Percentiles rank a stretch among this genome's conserved stretches.
These are phyloP conservation scores for Fraxinus xanthoxyloides DNA, from an alignment of 305 asterid genomes.

Conservation along the genomic window DNA sequence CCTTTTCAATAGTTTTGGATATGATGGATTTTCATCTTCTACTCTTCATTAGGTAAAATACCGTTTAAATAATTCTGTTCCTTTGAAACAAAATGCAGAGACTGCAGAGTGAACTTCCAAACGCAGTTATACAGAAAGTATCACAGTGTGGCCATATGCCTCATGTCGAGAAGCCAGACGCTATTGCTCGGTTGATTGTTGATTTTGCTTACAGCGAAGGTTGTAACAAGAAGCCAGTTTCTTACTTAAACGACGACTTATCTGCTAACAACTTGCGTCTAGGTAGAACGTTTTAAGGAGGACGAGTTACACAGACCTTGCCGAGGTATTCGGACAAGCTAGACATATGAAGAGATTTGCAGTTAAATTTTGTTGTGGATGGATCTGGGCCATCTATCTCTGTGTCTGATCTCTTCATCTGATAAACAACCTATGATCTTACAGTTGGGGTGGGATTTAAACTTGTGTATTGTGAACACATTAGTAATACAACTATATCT, in stretches of 20 bases:
- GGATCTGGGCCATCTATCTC: background rate
- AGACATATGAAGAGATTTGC: background rate
- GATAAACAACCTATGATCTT: background rate
- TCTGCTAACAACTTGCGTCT: constrained; percentile 7
- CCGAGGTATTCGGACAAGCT: background rate
- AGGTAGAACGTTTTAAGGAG: constrained; percentile 9
- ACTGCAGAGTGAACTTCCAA: constrained; percentile 53
- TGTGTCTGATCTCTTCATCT: background rate
- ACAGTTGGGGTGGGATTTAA: background rate
- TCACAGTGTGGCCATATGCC: constrained; percentile 76
- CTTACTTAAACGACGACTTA: constrained; percentile 9
- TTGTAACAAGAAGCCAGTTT: constrained; percentile 10
- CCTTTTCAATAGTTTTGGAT: background rate
- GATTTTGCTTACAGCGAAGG: constrained; percentile 43
- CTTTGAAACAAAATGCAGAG: constrained; percentile 41
- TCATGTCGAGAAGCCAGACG: constrained; percentile 71
- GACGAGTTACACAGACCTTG: background rate
- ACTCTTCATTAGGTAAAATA: background rate
- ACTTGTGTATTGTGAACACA: background rate
- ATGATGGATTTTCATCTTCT: background rate
- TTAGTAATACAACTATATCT: background rate
- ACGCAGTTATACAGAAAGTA: constrained; percentile 43
- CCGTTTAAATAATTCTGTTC: background rate
- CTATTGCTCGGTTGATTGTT: constrained; percentile 57
- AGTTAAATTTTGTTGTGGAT: background rate